These are phyloP conservation scores for Arthroderma uncinatum DNA, from an alignment of 2,329 filamentous ascomycete species.

Conservation along the genomic window DNA sequence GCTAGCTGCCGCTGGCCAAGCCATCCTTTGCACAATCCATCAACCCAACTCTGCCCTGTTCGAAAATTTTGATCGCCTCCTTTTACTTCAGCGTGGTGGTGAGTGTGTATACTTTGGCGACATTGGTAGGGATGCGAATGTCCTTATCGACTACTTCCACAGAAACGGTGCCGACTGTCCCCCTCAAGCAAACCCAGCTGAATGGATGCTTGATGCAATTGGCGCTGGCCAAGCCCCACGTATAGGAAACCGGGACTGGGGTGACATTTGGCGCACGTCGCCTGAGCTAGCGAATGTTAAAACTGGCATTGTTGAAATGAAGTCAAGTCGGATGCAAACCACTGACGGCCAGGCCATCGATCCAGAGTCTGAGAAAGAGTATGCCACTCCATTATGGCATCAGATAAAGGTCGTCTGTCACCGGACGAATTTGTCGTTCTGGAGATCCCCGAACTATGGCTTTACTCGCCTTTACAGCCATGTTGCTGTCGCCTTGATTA, in stretches of 20 bases:
- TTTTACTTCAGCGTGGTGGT: constrained; percentile 55
- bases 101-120: constrained; percentile 60
- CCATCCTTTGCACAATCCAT: constrained; percentile 94
- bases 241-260: constrained; percentile 53
- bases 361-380: constrained; percentile 55
- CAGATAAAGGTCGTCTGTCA: constrained; percentile 65
- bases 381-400: constrained; percentile 66
- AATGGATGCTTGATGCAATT: constrained; percentile 57
- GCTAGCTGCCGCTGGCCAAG: constrained; percentile 76
- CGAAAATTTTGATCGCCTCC: constrained; percentile 62
- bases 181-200: constrained; percentile 58
- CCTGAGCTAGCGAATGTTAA: constrained; percentile 43
- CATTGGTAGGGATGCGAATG: constrained; percentile 49
- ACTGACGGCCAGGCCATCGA: constrained; percentile 31
- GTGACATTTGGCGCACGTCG: constrained; percentile 45
- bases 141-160: constrained; percentile 54
- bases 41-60: constrained; percentile 95
- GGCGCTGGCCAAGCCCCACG: constrained; percentile 59
- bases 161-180: constrained; percentile 51
- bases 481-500: constrained; percentile 63
- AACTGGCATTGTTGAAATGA: constrained; percentile 54
- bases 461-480: constrained; percentile 83
- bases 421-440: constrained; percentile 68
- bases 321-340: constrained; percentile 45
- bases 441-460: constrained; percentile 78